Percentiles rank a stretch among this genome's conserved stretches.
Evolutionary conservation across 2,329 filamentous ascomycete genomes (phyloP).

Genomic region (Aspergillus tanneri): DNA sequence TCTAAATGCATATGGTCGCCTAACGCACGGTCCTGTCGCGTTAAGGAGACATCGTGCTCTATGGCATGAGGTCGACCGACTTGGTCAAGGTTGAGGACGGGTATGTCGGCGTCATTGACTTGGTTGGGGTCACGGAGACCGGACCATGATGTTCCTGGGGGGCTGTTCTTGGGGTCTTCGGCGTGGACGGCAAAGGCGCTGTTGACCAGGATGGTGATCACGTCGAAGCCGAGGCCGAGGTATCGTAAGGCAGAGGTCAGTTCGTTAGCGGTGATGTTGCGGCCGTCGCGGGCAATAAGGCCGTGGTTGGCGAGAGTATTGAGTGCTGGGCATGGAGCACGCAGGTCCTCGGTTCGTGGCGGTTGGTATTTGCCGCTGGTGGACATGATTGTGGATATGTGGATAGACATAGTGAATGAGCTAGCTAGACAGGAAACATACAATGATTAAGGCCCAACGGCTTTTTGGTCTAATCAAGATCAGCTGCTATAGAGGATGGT

Average conservation of each 20-base stretch:
- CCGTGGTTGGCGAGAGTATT: conserved; percentile 21
- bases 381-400: background rate
- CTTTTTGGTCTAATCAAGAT: no score
- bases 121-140: conserved; percentile 16
- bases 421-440: no score
- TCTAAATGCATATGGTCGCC: conserved; percentile 14
- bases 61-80: conserved; percentile 16
- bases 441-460: no score
- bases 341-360: conserved; percentile 9
- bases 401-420: background rate
- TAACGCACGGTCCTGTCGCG: conserved; percentile 18
- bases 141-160: conserved; percentile 4
- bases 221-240: conserved; percentile 12
- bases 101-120: conserved; percentile 8
- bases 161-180: conserved; percentile 9
- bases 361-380: conserved; percentile 7
- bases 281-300: conserved; percentile 15
- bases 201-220: conserved; percentile 5
- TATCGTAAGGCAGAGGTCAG: conserved; percentile 11
- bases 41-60: conserved; percentile 20
- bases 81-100: conserved; percentile 17
- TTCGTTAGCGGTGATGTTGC: conserved; percentile 14
- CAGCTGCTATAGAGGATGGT: no score
- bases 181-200: conserved; percentile 15
- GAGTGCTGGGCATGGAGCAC: conserved; percentile 16